These are phyloP conservation scores for Gossypium schwendimanii DNA, from an alignment of 441 rosid species.

Conservation along the genomic window DNA sequence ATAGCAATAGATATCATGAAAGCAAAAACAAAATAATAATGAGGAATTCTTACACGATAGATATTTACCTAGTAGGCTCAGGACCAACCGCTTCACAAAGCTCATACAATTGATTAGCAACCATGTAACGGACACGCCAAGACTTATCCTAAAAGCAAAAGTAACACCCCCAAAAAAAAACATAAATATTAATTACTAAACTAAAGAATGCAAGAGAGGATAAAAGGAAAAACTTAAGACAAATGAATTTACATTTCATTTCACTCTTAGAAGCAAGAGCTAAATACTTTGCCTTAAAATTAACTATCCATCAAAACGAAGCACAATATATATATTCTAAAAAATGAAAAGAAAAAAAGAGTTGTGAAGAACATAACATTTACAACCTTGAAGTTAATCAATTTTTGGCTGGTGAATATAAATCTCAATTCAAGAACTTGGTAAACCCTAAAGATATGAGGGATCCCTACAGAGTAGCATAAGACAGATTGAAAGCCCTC, in stretches of 20 bases:
- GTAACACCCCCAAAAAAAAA: not conserved
- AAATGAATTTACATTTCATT: not conserved
- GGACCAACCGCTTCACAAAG: slow-evolving; percentile 96
- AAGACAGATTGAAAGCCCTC: not conserved
- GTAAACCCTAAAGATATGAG: not conserved
- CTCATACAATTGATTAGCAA: slow-evolving; percentile 88
- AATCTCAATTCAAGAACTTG: not conserved
- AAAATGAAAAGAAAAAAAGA: not conserved
- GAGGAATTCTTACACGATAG: not conserved
- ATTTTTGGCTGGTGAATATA: not conserved
- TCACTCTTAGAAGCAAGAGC: not conserved
- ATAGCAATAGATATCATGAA: not conserved
- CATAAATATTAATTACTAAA: not conserved
- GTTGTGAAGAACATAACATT: not conserved
- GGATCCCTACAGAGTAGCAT: not conserved
- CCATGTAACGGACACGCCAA: slow-evolving; percentile 99
- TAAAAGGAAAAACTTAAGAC: not conserved
- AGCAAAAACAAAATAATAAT: not conserved
- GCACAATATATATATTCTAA: not conserved
- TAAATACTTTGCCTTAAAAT: not conserved
- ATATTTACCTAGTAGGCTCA: slow-evolving; percentile 70
- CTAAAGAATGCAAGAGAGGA: not conserved
- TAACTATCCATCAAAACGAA: not conserved
- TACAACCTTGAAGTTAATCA: not conserved
- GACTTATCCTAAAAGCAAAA: slow-evolving; percentile 68